Percentiles rank a stretch among this genome's conserved stretches.
Evolutionary conservation across 148 eudicot genomes (phyloP).

Genomic region (Dianthus caryophyllus): DNA sequence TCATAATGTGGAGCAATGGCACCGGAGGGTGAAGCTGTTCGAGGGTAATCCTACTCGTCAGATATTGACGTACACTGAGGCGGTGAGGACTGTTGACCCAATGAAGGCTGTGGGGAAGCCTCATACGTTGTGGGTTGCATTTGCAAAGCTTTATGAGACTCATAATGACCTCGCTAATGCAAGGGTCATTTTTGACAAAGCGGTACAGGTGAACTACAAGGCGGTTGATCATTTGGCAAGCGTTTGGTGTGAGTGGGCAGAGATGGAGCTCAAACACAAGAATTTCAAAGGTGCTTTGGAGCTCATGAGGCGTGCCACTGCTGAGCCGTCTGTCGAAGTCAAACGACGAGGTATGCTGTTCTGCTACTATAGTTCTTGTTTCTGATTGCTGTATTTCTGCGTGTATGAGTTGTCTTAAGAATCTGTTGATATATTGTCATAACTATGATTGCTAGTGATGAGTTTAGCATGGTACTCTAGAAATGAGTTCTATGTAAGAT

Average conservation of each 20-base stretch:
- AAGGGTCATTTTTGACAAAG: conserved; percentile 84
- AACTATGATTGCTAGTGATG: neutral
- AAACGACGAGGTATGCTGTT: conserved; percentile 70
- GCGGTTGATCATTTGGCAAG: conserved; percentile 89
- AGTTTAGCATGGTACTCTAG: neutral
- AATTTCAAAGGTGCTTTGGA: conserved; percentile 74
- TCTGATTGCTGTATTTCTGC: neutral
- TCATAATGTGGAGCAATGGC: conserved; percentile 99
- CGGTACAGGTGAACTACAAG: conserved; percentile 88
- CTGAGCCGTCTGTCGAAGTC: conserved; percentile 84
- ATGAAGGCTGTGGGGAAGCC: conserved; percentile 96
- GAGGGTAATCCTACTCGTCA: conserved; percentile 85
- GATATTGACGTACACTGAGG: conserved; percentile 84
- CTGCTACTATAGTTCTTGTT: neutral
- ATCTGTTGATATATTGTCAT: no score
- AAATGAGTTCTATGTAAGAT: no score
- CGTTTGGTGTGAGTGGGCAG: conserved; percentile 99
- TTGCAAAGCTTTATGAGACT: conserved; percentile 81
- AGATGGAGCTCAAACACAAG: conserved; percentile 84
- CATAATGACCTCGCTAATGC: conserved; percentile 80
- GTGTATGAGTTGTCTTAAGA: neutral
- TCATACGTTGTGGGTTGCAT: conserved; percentile 92
- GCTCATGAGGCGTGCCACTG: conserved; percentile 92
- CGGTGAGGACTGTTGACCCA: conserved; percentile 91
- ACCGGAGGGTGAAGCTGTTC: conserved; percentile 83